These are phyloP conservation scores for Elsinoe arachidis DNA, from an alignment of 2,329 filamentous ascomycete species.

Conservation along the genomic window DNA sequence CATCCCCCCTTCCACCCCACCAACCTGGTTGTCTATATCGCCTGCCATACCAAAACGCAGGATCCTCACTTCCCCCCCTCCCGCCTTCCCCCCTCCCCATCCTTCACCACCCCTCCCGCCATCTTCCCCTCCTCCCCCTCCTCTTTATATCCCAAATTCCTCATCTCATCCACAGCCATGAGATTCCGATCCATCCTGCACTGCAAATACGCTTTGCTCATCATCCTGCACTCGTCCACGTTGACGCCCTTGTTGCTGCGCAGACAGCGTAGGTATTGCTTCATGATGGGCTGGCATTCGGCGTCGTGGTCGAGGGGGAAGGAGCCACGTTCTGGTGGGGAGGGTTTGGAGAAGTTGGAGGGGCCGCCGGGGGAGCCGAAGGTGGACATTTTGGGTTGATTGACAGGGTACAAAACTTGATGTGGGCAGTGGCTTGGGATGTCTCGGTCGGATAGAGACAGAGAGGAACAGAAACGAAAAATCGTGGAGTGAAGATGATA, in stretches of 20 bases:
- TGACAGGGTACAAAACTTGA: neutral
- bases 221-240: slow-evolving; percentile 69
- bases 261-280: slow-evolving; percentile 75
- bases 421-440: neutral
- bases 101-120: no score
- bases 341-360: slow-evolving; percentile 56
- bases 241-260: slow-evolving; percentile 77
- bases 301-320: slow-evolving; percentile 96
- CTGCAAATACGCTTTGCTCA: slow-evolving; percentile 80
- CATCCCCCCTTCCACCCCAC: neutral
- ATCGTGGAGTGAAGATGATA: no score
- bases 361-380: slow-evolving; percentile 65
- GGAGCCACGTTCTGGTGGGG: slow-evolving; percentile 77
- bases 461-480: no score
- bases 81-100: neutral
- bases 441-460: neutral
- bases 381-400: slow-evolving; percentile 26
- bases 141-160: slow-evolving; percentile 74
- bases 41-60: no score
- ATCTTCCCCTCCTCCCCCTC: slow-evolving; percentile 26
- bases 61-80: slow-evolving; percentile 5
- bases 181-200: slow-evolving; percentile 96
- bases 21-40: no score
- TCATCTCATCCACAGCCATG: slow-evolving; percentile 93
- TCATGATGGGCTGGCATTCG: slow-evolving; percentile 89